Evolutionary conservation across 805 yeast species (phyloP), one percentile per base, ranked within the genome.

Genomic region (Lipomyces sp.): DNA sequence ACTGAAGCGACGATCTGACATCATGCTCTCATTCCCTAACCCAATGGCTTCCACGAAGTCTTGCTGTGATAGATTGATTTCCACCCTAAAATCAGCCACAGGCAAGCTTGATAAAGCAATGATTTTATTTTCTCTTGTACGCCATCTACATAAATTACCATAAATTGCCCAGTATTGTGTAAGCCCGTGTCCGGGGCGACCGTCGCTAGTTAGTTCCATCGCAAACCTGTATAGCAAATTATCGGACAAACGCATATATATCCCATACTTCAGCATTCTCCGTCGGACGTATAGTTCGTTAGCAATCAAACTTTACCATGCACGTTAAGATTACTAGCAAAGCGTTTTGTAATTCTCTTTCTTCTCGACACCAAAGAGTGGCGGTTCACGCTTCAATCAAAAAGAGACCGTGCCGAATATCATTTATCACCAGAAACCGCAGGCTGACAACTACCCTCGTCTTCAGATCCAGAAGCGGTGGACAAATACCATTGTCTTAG

Each of bases 401-500:
- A 15, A 0, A 4, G 7, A 24, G 48, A 15, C 48, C 15, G 18
- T 7, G 18, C 15, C n/a, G 5, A 7, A 7, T 2, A 18, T 42
- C 48, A 42, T 6, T 15, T 42, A 6, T 42, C n/a, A 7, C 2
- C 48, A 42, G 48, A 7, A 42, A 4, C 48, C 7, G 48, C 24
- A 4, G n/a, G 8, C 48, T 42, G 24, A n/a, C n/a, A 6, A 42
- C 7, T 6, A 13, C 48, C 2, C 48, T 42, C 48, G 24, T 15
- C 10, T 3, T 24, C 2, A 15, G 18, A 11, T 5, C 18, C 48
- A 42, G 48, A 42, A 4, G 18, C 18, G n/a, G 48, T 42, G 18
- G 48, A 42, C n/a, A 42, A 24, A 37, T 59, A 63, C 69, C 69
- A 65, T 33, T 6, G 32, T 2, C 42, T 39, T 18, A 65, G 58